Conservation (phyloP, 164 flowering plant genomes). For the Piper longum region DNA sequence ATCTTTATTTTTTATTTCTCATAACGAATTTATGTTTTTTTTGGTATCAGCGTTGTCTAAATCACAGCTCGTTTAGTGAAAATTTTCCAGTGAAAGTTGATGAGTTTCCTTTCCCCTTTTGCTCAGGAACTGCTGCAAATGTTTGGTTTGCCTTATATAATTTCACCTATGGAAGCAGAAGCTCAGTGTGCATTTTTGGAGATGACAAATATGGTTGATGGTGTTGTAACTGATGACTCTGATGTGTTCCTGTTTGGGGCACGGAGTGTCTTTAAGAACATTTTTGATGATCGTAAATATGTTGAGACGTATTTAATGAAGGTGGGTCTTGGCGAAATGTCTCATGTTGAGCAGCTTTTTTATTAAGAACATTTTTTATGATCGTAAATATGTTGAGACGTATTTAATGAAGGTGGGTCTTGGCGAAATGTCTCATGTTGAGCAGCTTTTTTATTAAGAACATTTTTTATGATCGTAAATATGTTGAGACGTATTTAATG, state of each 20-base stretch:
- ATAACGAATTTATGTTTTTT: not conserved
- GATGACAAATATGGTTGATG: slow-evolving; percentile 72
- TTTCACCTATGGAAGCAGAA: slow-evolving; percentile 99
- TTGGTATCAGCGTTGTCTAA: no score
- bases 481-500: slow-evolving; percentile 94
- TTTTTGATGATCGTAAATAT: slow-evolving; percentile 92
- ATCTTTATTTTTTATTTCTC: not conserved
- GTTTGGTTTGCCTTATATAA: slow-evolving; percentile 94
- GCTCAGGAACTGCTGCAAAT: slow-evolving; percentile 81
- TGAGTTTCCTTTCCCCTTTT: slow-evolving; percentile 1
- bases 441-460: slow-evolving; percentile 19
- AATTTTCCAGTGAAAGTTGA: no score
- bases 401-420: slow-evolving; percentile 83
- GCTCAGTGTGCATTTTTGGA: slow-evolving; percentile 97
- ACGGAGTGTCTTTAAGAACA: slow-evolving; percentile 82
- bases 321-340: slow-evolving; percentile 25
- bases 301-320: slow-evolving; percentile 95
- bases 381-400: slow-evolving; percentile 92
- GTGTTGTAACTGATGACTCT: slow-evolving; percentile 96
- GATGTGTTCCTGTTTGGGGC: slow-evolving; percentile 97
- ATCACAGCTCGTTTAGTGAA: no score
- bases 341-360: no score
- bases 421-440: not conserved
- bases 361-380: slow-evolving; percentile 71
- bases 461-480: slow-evolving; percentile 88